phyloP scores from a whole-genome alignment of 768 basidiomycete genomes.

The Favolaschia claudopus region DNA sequence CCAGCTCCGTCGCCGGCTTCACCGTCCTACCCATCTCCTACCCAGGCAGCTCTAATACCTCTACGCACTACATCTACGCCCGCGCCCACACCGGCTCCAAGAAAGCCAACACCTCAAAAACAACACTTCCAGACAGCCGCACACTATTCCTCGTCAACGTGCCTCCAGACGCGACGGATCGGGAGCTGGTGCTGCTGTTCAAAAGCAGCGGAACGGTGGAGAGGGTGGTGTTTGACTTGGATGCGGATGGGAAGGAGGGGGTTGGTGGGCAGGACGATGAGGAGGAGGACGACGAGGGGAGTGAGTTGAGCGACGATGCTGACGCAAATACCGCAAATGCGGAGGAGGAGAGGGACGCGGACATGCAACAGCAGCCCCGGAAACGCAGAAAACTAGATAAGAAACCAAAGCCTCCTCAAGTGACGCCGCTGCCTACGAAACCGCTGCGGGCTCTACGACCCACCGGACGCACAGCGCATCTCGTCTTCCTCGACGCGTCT shows the following conservation, averaged over 20 bases:
- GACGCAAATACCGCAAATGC: too few species aligned
- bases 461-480: slow-evolving; percentile 74
- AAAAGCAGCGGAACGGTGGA: slow-evolving; percentile 81
- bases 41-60: background rate
- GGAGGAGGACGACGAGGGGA: slow-evolving; percentile 52
- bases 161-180: slow-evolving; percentile 86
- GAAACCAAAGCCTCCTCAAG: slow-evolving; percentile 47
- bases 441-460: slow-evolving; percentile 63
- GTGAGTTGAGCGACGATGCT: too few species aligned
- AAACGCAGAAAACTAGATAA: slow-evolving; percentile 51
- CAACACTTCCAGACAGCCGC: slow-evolving; percentile 61
- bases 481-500: slow-evolving; percentile 73
- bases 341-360: slow-evolving; percentile 41
- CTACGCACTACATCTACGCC: slow-evolving; percentile 80
- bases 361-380: slow-evolving; percentile 39
- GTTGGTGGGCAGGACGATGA: slow-evolving; percentile 50
- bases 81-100: slow-evolving; percentile 68
- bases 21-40: slow-evolving; percentile 20
- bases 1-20: slow-evolving; percentile 34
- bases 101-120: slow-evolving; percentile 31
- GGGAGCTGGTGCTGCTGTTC: slow-evolving; percentile 82
- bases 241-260: slow-evolving; percentile 43
- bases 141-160: slow-evolving; percentile 91
- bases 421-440: slow-evolving; percentile 65
- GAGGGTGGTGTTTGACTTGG: slow-evolving; percentile 68